Evolutionary conservation across 2,329 filamentous ascomycete genomes (phyloP).

Genomic region (Fusarium anguioides): DNA sequence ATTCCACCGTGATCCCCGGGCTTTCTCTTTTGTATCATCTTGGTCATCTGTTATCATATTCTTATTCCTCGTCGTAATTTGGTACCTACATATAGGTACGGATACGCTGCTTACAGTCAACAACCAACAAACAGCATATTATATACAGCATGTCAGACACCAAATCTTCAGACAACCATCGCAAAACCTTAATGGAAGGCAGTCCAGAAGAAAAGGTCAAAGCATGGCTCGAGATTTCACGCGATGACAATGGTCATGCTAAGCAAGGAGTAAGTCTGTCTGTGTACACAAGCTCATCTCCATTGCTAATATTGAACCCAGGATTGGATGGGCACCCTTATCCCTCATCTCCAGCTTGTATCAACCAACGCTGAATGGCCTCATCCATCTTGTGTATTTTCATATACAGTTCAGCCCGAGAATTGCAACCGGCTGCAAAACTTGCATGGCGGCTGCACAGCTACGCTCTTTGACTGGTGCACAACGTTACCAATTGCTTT

Average conservation of each 20-base stretch:
- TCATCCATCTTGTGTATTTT: slow-evolving; percentile 57
- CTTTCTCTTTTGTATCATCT: neutral
- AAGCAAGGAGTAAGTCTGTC: slow-evolving; percentile 47
- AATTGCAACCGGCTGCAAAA: slow-evolving; percentile 66
- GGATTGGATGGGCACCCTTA: slow-evolving; percentile 59
- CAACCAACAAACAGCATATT: neutral
- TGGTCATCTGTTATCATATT: neutral
- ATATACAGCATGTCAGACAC: slow-evolving; percentile 12
- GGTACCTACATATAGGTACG: too few species aligned
- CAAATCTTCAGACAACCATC: slow-evolving; percentile 3
- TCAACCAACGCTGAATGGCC: slow-evolving; percentile 48
- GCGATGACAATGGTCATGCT: slow-evolving; percentile 44
- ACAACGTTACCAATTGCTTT: slow-evolving; percentile 70
- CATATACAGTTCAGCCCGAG: slow-evolving; percentile 59
- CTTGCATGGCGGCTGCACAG: slow-evolving; percentile 71
- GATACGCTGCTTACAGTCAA: neutral
- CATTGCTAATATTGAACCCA: slow-evolving; percentile 35
- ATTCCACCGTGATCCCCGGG: neutral
- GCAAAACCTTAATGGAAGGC: slow-evolving; percentile 44
- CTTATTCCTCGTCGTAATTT: neutral
- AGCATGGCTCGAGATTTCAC: slow-evolving; percentile 48
- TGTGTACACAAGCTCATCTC: neutral
- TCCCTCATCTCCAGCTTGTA: slow-evolving; percentile 55
- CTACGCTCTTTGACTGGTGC: slow-evolving; percentile 74
- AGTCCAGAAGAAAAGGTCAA: slow-evolving; percentile 48